A percentile compares a stretch with the other conserved stretches of the same genome.
Evolutionary conservation across 441 rosid genomes (phyloP).

Genomic region (Erodium trifolium): DNA sequence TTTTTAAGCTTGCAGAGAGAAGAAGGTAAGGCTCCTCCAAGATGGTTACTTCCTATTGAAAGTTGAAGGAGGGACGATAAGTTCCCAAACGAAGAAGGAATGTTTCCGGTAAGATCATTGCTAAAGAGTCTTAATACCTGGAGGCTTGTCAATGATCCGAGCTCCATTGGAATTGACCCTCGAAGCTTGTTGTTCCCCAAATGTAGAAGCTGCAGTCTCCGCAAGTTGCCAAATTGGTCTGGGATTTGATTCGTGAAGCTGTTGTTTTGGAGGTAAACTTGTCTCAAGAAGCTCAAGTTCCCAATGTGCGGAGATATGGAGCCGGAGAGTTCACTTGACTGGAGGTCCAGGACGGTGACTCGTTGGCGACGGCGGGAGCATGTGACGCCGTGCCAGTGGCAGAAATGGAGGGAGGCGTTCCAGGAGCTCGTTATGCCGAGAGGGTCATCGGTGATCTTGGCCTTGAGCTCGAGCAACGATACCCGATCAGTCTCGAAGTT

Average conservation of each 20-base stretch:
- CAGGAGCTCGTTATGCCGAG: constrained; percentile 5
- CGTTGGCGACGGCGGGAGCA: constrained; percentile 14
- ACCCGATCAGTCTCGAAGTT: constrained; percentile 9
- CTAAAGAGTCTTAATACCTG: neutral
- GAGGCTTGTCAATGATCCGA: constrained; percentile 7
- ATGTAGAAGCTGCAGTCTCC: neutral
- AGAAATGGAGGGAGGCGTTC: constrained; percentile 15
- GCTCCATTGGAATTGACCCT: constrained; percentile 10
- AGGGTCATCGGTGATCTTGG: neutral
- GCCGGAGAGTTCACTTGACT: constrained; percentile 4
- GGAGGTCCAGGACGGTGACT: constrained; percentile 11
- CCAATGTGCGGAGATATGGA: constrained; percentile 21
- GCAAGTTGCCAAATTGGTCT: constrained; percentile 3
- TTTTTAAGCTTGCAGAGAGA: constrained; percentile 15
- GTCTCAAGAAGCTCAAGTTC: constrained; percentile 19
- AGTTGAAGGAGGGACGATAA: constrained; percentile 14
- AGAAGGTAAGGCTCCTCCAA: constrained; percentile 18
- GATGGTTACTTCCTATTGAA: neutral
- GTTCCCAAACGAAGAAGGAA: constrained; percentile 24
- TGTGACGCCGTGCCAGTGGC: constrained; percentile 15
- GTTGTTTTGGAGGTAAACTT: neutral
- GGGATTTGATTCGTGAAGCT: constrained; percentile 13
- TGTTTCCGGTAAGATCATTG: constrained; percentile 16
- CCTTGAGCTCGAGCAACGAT: constrained; percentile 5
- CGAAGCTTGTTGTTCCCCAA: constrained; percentile 5